These are phyloP conservation scores for Xylariaceae sp. DNA, from an alignment of 2,329 filamentous ascomycete genomes.

Conservation along the genomic window DNA sequence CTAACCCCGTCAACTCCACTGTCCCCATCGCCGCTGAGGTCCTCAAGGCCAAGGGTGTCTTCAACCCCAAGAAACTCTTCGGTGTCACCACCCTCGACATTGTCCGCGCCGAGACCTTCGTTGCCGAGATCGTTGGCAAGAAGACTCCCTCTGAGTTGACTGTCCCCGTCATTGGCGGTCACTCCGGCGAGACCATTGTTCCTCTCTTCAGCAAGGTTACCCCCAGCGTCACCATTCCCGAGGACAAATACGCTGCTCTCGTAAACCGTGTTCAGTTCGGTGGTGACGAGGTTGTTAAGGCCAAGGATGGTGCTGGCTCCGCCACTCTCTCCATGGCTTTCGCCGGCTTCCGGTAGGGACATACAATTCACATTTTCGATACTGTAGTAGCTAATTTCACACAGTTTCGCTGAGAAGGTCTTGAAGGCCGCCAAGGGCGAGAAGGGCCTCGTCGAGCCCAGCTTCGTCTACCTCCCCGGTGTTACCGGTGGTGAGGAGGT, in stretches of 20 bases:
- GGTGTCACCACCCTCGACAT: constrained; percentile 98
- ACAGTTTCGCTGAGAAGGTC: constrained; percentile 87
- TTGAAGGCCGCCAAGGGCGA: constrained; percentile 84
- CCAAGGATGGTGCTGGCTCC: constrained; percentile 86
- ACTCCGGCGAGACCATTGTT: constrained; percentile 97
- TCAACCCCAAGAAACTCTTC: constrained; percentile 92
- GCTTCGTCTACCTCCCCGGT: constrained; percentile 91
- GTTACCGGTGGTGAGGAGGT: constrained; percentile 83
- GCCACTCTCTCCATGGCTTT: constrained; percentile 94
- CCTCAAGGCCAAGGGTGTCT: constrained; percentile 86
- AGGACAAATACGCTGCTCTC: constrained; percentile 83
- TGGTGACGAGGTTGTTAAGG: constrained; percentile 94
- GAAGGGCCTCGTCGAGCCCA: constrained; percentile 89
- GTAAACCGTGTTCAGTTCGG: constrained; percentile 97
- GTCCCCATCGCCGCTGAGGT: constrained; percentile 97
- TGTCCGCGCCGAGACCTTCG: constrained; percentile 95
- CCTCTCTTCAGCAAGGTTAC: constrained; percentile 91
- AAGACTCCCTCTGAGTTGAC: constrained; percentile 75
- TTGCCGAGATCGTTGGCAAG: constrained; percentile 77
- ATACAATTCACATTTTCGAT: neutral
- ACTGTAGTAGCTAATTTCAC: constrained; percentile 15
- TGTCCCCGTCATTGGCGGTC: constrained; percentile 91
- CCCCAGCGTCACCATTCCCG: constrained; percentile 73
- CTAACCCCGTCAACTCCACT: constrained; percentile 98
- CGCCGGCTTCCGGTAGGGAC: constrained; percentile 77